Base-by-base conservation (phyloP, 768 basidiomycete species). In the Russula dissimulans region DNA sequence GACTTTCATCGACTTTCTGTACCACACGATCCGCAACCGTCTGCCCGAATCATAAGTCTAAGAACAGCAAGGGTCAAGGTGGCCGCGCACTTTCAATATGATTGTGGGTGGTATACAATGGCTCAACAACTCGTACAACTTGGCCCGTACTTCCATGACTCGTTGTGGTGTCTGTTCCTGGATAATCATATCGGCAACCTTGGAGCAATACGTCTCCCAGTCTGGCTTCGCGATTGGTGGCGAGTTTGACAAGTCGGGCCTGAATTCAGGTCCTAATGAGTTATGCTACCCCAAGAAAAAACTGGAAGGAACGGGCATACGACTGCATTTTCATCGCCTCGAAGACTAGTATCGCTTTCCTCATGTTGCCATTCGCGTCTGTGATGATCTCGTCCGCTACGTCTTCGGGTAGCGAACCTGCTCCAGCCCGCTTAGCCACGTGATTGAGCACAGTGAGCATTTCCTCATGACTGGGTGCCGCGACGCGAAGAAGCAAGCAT, bases 271-370 rank as follows among this genome's bases (percentile, higher is more conserved):
- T 53, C 43, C 22, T 26, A 34, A 17, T 54, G 5, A 56, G 51
- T 54, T 34, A 41, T 34, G 4, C 15, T 52, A 50, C 45, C 50
- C 17, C 41, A 53, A 46, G 38, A n/a, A 52, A 62, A 9, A 55
- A 26, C 17, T 10, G 44, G 22, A 29, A 31, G 41, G 15, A 36
- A 32, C 14, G 36, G 73, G 73, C 87, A 64, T 64, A 92, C 92
- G 87, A 91, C 74, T 98, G 95, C 89, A 97, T 97, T 70, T 93
- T 92, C 67, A 98, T 78, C 15, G 97, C 91, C 72, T 99, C 97
- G 49, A 98, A 80, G 41, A 97, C 89, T 29, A 99, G 81, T 60
- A 99, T 78, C 0, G 95, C 97, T 73, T 97, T 97, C 56, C 97
- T 83, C 70, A 97, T 78, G 72, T 98, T 99, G 11, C 97, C 95